phyloP scores from a whole-genome alignment of 164 flowering plant species.

The Kingdonia uniflora region DNA sequence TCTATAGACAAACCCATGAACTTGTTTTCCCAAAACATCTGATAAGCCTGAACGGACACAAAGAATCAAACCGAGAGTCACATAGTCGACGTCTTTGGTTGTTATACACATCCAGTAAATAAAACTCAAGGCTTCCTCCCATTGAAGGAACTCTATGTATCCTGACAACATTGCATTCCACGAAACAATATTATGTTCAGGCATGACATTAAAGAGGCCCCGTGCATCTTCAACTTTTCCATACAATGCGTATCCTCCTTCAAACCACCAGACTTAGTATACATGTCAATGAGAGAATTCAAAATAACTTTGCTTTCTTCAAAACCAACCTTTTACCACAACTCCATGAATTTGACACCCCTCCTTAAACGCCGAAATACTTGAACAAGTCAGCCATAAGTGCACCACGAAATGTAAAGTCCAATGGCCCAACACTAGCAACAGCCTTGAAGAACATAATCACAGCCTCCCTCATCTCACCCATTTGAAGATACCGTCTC shows the following conservation, averaged over 20 bases:
- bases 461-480: too few species aligned
- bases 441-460: too few species aligned
- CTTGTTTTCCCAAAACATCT: conserved; percentile 44
- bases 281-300: too few species aligned
- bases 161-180: too few species aligned
- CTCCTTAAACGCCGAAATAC: conserved; percentile 23
- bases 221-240: conserved; percentile 43
- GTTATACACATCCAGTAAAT: conserved; percentile 20
- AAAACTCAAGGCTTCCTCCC: too few species aligned
- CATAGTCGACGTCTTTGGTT: conserved; percentile 12
- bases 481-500: too few species aligned
- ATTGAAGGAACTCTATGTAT: too few species aligned
- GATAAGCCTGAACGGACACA: conserved; percentile 36
- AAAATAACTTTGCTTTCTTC: conserved; percentile 30
- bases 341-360: conserved; percentile 46
- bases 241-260: conserved; percentile 34
- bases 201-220: too few species aligned
- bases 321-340: conserved; percentile 25
- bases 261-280: conserved; percentile 32
- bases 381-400: conserved; percentile 51
- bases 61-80: conserved; percentile 29
- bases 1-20: conserved; percentile 47
- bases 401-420: too few species aligned
- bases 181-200: too few species aligned
- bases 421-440: too few species aligned